These are phyloP conservation scores for Trypanosoma avium DNA, from an alignment of 208 protist genomes.

Conservation along the genomic window DNA sequence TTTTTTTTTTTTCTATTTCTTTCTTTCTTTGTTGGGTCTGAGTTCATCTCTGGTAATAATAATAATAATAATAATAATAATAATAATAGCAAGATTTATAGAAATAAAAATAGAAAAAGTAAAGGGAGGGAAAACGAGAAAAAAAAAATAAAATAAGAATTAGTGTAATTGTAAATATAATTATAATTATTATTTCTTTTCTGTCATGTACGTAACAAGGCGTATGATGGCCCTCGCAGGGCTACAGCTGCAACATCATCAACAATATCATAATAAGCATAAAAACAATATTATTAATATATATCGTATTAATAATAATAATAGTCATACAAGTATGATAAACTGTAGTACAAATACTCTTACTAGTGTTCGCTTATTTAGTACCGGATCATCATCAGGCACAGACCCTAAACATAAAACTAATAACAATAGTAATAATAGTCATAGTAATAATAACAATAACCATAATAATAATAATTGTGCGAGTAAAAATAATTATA, in stretches of 20 bases:
- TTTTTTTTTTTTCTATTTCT: neutral
- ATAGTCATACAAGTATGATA: neutral
- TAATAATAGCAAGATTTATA: too few relatives aligned
- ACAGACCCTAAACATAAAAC: neutral
- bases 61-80: too few relatives aligned
- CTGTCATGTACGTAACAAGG: neutral
- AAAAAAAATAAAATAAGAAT: slow-evolving; percentile 25
- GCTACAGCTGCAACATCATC: neutral
- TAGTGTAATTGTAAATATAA: slow-evolving; percentile 15
- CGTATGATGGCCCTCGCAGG: neutral
- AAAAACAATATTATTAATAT: too few relatives aligned
- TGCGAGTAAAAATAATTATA: too few relatives aligned
- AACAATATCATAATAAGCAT: too few relatives aligned
- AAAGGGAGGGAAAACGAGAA: neutral
- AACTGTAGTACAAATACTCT: neutral
- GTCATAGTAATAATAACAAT: neutral
- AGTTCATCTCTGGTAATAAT: too few relatives aligned
- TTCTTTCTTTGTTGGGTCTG: neutral
- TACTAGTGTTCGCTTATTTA: neutral
- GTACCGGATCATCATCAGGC: neutral
- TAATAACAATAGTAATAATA: neutral
- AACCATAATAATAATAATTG: neutral
- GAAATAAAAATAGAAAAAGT: neutral
- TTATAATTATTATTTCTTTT: slow-evolving; percentile 7
- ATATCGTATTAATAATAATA: too few relatives aligned